phyloP scores from a whole-genome alignment of 441 rosid genomes.

The Arabidopsis lyrata region DNA sequence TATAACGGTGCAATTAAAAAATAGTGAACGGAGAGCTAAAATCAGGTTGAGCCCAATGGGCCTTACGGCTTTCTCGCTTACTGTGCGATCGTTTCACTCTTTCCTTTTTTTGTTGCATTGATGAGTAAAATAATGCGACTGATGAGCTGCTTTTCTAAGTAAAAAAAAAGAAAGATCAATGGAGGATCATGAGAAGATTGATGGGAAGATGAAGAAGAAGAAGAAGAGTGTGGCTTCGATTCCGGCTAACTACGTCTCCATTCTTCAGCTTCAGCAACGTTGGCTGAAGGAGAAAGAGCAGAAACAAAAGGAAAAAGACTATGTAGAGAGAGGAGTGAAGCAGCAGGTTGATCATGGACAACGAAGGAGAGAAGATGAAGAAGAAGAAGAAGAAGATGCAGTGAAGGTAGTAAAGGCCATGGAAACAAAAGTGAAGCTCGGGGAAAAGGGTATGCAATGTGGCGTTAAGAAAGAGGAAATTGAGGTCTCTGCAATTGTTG shows the following conservation, averaged over 20 bases:
- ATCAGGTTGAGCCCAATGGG: conserved; percentile 11
- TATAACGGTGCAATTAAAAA: no score
- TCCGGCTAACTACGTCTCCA: conserved; percentile 37
- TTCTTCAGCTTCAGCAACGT: conserved; percentile 37
- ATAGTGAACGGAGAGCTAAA: neutral
- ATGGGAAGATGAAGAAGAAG: conserved; percentile 10
- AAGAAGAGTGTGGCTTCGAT: conserved; percentile 31
- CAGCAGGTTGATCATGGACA: conserved; percentile 12
- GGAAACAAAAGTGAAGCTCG: conserved; percentile 18
- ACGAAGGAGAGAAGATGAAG: conserved; percentile 2
- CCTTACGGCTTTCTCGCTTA: conserved; percentile 18
- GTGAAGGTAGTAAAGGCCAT: conserved; percentile 3
- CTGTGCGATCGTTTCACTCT: conserved; percentile 7
- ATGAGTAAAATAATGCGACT: neutral
- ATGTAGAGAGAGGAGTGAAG: conserved; percentile 24
- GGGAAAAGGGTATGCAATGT: neutral
- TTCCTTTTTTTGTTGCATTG: neutral
- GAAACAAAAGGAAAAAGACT: conserved; percentile 11
- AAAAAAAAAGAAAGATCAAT: neutral
- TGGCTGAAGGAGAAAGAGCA: conserved; percentile 33
- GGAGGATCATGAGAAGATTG: conserved; percentile 27
- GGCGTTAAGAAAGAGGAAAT: neutral
- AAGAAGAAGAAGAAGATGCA: neutral
- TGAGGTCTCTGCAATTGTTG: neutral
- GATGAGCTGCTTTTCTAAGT: neutral